Percentiles rank a stretch among this genome's conserved stretches.
Evolutionary conservation across 129 eudicot genomes (phyloP).

Genomic region (Pulicaria dysenterica): DNA sequence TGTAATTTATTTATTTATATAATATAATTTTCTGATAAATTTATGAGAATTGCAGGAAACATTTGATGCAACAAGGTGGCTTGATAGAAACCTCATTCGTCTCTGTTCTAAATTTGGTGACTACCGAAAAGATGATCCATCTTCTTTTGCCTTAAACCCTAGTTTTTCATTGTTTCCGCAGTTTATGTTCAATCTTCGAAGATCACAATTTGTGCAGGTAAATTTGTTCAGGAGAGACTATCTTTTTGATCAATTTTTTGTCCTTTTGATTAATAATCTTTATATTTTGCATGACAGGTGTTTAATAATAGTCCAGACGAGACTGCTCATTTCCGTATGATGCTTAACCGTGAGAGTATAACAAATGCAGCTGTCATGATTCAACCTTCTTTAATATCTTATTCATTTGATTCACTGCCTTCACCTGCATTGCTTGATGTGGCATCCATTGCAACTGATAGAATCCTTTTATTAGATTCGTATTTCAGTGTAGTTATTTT

Average conservation of each 20-base stretch:
- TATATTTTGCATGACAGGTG: slow-evolving; percentile 47
- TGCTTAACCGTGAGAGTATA: slow-evolving; percentile 85
- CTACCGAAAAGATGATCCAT: slow-evolving; percentile 90
- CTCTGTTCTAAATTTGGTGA: slow-evolving; percentile 94
- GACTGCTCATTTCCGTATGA: slow-evolving; percentile 95
- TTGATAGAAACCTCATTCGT: slow-evolving; percentile 90
- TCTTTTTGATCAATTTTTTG: slow-evolving; percentile 17
- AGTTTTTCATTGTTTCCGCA: slow-evolving; percentile 91
- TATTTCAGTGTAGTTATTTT: slow-evolving; percentile 95
- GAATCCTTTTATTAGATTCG: slow-evolving; percentile 85
- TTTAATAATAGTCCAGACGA: slow-evolving; percentile 98
- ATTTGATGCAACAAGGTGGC: slow-evolving; percentile 97
- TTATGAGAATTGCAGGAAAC: slow-evolving; percentile 59
- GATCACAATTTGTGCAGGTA: slow-evolving; percentile 99
- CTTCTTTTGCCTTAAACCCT: slow-evolving; percentile 89
- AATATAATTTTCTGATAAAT: not conserved
- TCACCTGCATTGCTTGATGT: slow-evolving; percentile 87
- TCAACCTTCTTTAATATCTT: slow-evolving; percentile 89
- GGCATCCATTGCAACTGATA: slow-evolving; percentile 86
- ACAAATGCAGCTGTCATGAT: slow-evolving; percentile 93
- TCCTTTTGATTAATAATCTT: not conserved
- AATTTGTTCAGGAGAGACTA: no score
- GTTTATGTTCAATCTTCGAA: slow-evolving; percentile 89
- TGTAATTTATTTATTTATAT: not conserved
- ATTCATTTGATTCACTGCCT: slow-evolving; percentile 86